Percentiles rank a stretch among this genome's conserved stretches.
phyloP scores from a whole-genome alignment of 345 rosid genomes.

The Melastoma malabathricum region DNA sequence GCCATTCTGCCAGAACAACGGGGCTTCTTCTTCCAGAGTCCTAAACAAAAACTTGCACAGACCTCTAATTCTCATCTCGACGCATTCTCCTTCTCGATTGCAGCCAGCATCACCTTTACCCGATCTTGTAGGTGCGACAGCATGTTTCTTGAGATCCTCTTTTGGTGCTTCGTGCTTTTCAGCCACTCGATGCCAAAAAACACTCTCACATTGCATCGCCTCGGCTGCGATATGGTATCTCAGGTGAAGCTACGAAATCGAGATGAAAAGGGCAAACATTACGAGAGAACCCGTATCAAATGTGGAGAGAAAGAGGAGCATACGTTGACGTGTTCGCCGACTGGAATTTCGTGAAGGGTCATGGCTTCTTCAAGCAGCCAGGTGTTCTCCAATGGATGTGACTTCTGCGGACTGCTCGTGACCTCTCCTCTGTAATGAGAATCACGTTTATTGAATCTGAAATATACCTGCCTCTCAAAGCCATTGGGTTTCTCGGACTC shows the following conservation, averaged over 20 bases:
- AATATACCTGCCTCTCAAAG: constrained; percentile 71
- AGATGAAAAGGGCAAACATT: too few relatives aligned
- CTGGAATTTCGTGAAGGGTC: constrained; percentile 87
- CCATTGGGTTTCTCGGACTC: constrained; percentile 72
- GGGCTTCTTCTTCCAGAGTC: too few relatives aligned
- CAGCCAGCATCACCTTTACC: constrained; percentile 45
- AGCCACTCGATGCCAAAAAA: constrained; percentile 74
- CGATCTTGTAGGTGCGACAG: constrained; percentile 51
- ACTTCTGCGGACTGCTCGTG: constrained; percentile 81
- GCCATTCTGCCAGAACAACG: too few relatives aligned
- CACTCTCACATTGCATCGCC: constrained; percentile 44
- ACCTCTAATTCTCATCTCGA: constrained; percentile 12
- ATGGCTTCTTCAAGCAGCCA: constrained; percentile 88
- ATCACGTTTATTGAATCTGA: constrained; percentile 55
- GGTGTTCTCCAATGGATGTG: constrained; percentile 47
- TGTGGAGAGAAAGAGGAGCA: neutral
- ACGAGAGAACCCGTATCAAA: too few relatives aligned
- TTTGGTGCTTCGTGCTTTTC: constrained; percentile 70
- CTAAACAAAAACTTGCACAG: too few relatives aligned
- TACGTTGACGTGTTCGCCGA: constrained; percentile 80
- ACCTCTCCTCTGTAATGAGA: constrained; percentile 90
- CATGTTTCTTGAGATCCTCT: constrained; percentile 69
- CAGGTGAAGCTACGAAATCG: constrained; percentile 43
- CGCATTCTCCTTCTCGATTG: constrained; percentile 58
- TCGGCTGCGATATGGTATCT: constrained; percentile 55